Evolutionary conservation across 768 basidiomycete species (phyloP).

Genomic region (Pleurotus eryngii): DNA sequence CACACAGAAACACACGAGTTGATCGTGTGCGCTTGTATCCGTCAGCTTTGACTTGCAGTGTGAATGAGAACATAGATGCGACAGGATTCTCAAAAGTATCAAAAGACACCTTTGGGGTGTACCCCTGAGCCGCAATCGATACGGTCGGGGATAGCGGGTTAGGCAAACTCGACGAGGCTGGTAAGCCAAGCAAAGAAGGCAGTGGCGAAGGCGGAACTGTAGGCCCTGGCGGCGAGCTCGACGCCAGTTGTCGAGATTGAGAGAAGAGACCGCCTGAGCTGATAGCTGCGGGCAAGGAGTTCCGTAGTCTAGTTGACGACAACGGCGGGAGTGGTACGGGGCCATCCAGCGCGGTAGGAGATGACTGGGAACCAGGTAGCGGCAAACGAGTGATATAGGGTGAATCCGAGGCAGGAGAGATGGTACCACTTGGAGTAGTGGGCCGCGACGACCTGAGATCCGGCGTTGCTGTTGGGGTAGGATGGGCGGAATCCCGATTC

Average conservation of each 20-base stretch:
- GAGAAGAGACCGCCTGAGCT: neutral
- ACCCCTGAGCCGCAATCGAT: constrained; percentile 26
- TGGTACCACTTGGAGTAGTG: constrained; percentile 16
- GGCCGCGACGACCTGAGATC: neutral
- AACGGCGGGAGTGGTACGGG: neutral
- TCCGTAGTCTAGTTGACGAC: constrained; percentile 3
- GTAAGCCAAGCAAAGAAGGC: constrained; percentile 9
- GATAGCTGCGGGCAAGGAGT: neutral
- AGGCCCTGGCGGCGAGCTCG: constrained; percentile 1
- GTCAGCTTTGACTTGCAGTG: constrained; percentile 79
- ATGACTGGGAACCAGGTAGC: neutral
- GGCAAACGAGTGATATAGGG: constrained; percentile 8
- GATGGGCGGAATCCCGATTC: constrained; percentile 10
- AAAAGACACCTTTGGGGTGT: constrained; percentile 76
- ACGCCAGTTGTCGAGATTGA: neutral
- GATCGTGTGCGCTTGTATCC: constrained; percentile 72
- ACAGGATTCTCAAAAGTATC: constrained; percentile 84
- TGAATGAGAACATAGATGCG: constrained; percentile 85
- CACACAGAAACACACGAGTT: constrained; percentile 88
- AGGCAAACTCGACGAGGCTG: constrained; percentile 9
- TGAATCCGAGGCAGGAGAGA: constrained; percentile 4
- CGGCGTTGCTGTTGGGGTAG: constrained; percentile 1
- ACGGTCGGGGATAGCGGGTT: constrained; percentile 10
- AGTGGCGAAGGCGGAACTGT: constrained; percentile 6
- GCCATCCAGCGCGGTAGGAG: neutral